These are phyloP conservation scores for Magnusiomyces magnusii DNA, from an alignment of 1,139 yeast species.

Conservation along the genomic window DNA sequence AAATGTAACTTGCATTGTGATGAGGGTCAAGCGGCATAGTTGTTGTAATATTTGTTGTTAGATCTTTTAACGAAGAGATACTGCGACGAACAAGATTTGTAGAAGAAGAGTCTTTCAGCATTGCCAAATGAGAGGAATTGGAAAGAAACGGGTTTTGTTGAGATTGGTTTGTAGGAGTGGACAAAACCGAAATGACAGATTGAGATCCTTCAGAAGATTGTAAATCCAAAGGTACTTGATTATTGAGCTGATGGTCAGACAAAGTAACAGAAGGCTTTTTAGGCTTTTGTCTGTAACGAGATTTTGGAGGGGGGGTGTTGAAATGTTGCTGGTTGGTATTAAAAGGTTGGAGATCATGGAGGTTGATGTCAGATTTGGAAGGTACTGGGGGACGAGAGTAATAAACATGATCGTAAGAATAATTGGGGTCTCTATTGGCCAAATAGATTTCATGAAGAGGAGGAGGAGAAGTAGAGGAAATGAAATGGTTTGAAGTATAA, in stretches of 20 bases:
- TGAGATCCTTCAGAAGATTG: background rate
- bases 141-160: background rate
- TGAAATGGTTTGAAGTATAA: conserved; percentile 19
- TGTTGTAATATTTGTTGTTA: background rate
- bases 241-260: background rate
- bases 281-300: background rate
- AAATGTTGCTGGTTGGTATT: background rate
- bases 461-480: conserved; percentile 16
- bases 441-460: conserved; percentile 24
- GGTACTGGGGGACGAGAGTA: background rate
- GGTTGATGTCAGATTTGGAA: background rate
- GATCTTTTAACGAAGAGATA: background rate
- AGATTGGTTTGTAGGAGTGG: background rate
- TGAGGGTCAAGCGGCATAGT: background rate
- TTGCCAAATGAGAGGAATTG: background rate
- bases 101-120: background rate
- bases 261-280: background rate
- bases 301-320: background rate
- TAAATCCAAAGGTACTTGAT: background rate
- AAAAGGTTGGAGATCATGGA: background rate
- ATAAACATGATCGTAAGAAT: conserved; percentile 1
- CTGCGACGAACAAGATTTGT: background rate
- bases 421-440: background rate
- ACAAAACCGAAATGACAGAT: background rate
- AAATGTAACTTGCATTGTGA: background rate